Conservation (phyloP, 352 stramenopile genomes). For the Globisporangium camurandrum region DNA sequence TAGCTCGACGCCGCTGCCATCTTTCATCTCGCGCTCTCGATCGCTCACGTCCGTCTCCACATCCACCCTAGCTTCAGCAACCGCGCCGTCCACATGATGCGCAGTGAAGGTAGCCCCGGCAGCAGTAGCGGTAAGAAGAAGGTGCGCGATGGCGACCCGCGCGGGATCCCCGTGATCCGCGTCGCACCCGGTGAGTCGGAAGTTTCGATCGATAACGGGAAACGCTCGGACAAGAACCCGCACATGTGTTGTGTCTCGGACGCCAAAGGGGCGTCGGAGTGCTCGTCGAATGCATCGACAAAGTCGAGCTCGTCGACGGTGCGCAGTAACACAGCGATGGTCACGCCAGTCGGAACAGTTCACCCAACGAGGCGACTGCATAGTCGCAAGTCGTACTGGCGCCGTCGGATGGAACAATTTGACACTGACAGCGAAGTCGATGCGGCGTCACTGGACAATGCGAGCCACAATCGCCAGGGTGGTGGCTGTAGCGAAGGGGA, state of each 20-base stretch:
- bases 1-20: too few species aligned
- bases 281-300: background rate
- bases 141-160: background rate
- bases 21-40: too few species aligned
- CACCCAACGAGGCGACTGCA: background rate
- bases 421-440: slow-evolving; percentile 8
- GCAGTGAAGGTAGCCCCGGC: too few species aligned
- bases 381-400: slow-evolving; percentile 13
- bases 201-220: slow-evolving; percentile 5
- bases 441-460: background rate
- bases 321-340: background rate
- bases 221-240: background rate
- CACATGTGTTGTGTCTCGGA: background rate
- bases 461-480: background rate
- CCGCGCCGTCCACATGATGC: too few species aligned
- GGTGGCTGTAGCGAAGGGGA: background rate
- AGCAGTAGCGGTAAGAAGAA: slow-evolving; percentile 14
- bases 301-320: background rate
- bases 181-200: slow-evolving; percentile 6
- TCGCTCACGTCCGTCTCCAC: too few species aligned
- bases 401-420: slow-evolving; percentile 15
- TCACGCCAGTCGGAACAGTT: slow-evolving; percentile 6
- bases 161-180: slow-evolving; percentile 9
- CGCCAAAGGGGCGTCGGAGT: background rate
- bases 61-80: too few species aligned